Base-by-base conservation (phyloP, 2,329 filamentous ascomycete species). In the Lecanosticta acicola region DNA sequence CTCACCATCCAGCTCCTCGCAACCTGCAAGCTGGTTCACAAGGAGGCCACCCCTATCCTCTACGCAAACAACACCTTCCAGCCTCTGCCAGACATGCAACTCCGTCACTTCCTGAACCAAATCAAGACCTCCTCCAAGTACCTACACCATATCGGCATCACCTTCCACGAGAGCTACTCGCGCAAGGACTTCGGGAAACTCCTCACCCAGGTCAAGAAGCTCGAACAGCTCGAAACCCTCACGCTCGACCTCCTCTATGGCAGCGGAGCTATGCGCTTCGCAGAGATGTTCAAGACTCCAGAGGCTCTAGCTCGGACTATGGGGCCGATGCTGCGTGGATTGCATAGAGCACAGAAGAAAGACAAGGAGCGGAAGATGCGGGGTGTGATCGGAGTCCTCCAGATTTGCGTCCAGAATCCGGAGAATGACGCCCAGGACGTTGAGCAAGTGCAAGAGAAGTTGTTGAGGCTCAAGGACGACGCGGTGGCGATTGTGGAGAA, bases 31-130 rank as follows among this genome's bases (percentile, higher is more conserved):
- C 20, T 41, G 10, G 36, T 59, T 39, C 39, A 54, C 32, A 39
- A 40, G 40, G 55, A 59, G 49, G 46, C 53, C 16, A 40, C 51
- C 9, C 47, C 52, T 4, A 20, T 59, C 32, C 52, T 59, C 40
- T 59, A 59, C 51, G 41, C 39, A 24, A 40, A 20, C 43, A 59
- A 56, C 54, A 44, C 34, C 8, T 32, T 32, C 26, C 8, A 32
- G n/a, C n/a, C 8, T n/a, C 26, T 32, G 26, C 26, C 26, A 32
- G 8, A 8, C 26, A 19, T 18, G 7, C 11, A 16, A 37, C n/a
- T n/a, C n/a, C n/a, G n/a, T n/a, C 14, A 4, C 16, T 37, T 37
- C 14, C 34, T 37, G 4, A 37, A 17, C 10, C 34, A 37, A 14
- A 37, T 37, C 14, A 19, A 19, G 16, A 13, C 11, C 34, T 37